Percentiles rank a stretch among this genome's conserved stretches.
These are phyloP conservation scores for Phytophthora tentaculata DNA, from an alignment of 352 stramenopile species.

Conservation along the genomic window DNA sequence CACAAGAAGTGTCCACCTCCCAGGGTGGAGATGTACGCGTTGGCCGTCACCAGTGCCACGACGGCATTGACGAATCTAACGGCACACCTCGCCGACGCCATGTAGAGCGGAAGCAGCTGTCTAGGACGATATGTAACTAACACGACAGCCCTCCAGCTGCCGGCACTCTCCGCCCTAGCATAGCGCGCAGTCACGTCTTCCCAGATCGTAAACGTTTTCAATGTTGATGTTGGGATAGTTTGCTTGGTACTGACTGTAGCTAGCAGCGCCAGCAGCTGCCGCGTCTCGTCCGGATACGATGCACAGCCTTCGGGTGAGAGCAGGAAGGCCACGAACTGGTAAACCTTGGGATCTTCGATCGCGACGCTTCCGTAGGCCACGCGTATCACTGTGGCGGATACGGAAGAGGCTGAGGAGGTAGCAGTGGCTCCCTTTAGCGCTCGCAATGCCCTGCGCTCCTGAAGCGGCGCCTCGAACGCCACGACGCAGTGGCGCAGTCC, in stretches of 20 bases:
- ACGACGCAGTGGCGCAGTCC: conserved; percentile 43
- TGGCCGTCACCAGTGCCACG: conserved; percentile 78
- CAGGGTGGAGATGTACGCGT: conserved; percentile 86
- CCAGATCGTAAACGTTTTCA: conserved; percentile 22
- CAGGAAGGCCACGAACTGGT: conserved; percentile 42
- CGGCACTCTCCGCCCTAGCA: conserved; percentile 11
- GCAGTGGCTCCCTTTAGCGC: conserved; percentile 21
- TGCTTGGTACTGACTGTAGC: conserved; percentile 2
- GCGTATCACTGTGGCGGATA: background rate
- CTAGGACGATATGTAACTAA: conserved; percentile 58
- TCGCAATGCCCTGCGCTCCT: conserved; percentile 32
- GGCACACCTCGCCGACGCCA: conserved; percentile 66
- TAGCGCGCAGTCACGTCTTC: conserved; percentile 32
- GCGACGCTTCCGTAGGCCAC: conserved; percentile 31
- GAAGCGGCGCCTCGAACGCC: conserved; percentile 53
- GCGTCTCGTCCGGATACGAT: conserved; percentile 35
- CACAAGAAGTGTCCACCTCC: conserved; percentile 84
- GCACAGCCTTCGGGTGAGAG: conserved; percentile 26
- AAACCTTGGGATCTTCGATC: conserved; percentile 44
- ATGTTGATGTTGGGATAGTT: background rate
- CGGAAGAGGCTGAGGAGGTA: no score
- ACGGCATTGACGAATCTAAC: conserved; percentile 73
- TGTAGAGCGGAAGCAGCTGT: conserved; percentile 59
- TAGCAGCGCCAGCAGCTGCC: conserved; percentile 26
- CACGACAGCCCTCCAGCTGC: conserved; percentile 14